These are phyloP conservation scores for Solanum pennellii DNA, from an alignment of 257 asterid species.

Conservation along the genomic window DNA sequence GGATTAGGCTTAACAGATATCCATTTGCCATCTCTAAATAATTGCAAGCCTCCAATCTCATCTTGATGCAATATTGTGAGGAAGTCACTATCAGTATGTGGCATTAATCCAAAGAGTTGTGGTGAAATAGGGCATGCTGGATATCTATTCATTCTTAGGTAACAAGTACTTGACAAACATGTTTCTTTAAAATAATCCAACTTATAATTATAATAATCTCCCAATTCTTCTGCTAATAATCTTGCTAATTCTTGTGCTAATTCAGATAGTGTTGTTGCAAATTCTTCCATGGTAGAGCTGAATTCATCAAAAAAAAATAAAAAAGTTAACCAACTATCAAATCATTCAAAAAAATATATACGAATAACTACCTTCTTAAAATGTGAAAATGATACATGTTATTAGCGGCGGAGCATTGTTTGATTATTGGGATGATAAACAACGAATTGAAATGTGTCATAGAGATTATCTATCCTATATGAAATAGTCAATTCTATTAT, in stretches of 20 bases:
- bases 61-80: constrained; percentile 78
- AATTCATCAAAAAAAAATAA: background rate
- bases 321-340: background rate
- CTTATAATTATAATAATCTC: constrained; percentile 5
- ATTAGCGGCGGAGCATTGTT: background rate
- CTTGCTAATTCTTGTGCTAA: constrained; percentile 44
- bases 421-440: no score
- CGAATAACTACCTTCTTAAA: background rate
- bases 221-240: constrained; percentile 49
- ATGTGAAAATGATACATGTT: background rate
- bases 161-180: constrained; percentile 46
- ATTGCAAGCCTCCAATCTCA: constrained; percentile 68
- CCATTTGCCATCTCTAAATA: constrained; percentile 68
- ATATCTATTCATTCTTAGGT: constrained; percentile 73
- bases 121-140: constrained; percentile 52
- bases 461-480: no score
- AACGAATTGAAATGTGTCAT: no score
- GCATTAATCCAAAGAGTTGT: constrained; percentile 46
- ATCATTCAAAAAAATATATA: background rate
- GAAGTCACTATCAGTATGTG: constrained; percentile 86
- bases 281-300: constrained; percentile 63
- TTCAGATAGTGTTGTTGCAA: constrained; percentile 33
- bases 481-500: no score
- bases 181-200: constrained; percentile 35
- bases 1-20: constrained; percentile 75